Evolutionary conservation across 257 asterid genomes (phyloP), one percentile per base, ranked within the genome.

Genomic region (Penstemon eatonii): DNA sequence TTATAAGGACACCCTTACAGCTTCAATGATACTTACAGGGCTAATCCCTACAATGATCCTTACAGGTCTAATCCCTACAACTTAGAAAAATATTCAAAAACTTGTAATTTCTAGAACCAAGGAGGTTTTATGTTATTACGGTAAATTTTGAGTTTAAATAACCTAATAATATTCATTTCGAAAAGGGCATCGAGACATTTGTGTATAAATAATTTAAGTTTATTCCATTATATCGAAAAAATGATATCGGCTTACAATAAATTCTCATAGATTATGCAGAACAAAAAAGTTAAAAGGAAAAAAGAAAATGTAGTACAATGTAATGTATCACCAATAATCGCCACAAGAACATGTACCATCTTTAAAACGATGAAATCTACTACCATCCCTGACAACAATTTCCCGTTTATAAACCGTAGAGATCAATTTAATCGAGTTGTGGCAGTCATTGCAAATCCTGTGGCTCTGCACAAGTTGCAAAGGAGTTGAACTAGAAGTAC

Each of bases 391-490:
- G 36, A 84, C 25, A 71, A 85, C 85, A 70, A 89, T 84, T 75
- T 85, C 89, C 61, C 95, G 75, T 43, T 69, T 63, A 45, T 73
- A 76, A 64, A 83, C 81, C 79, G 62, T 36, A 68, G 92, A 82
- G 55, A 89, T 80, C 66, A 86, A 61, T 69, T 92, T 89, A 70
- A 84, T 80, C 6, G 85, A 87, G 61, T 42, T 73, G 78, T 92
- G 98, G 72, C 98, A 90, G 73, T 88, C 91, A 44, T 66, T 72
- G 69, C 96, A 92, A 64, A 90, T 81, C 75, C 98, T 80, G 80
- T 92, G 95, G 77, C 80, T 78, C 87, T 92, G 95, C 54, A 88
- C 87, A 66, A 92, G 91, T 74, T 84, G 96, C 82, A 92, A 69
- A 49, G 96, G 83, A 56, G 92, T 81, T 7, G 80, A 83, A 69